A percentile compares a stretch with the other conserved stretches of the same genome.
Conservation (phyloP, 2,329 filamentous ascomycete genomes). For the Ascosphaera pollenicola region DNA sequence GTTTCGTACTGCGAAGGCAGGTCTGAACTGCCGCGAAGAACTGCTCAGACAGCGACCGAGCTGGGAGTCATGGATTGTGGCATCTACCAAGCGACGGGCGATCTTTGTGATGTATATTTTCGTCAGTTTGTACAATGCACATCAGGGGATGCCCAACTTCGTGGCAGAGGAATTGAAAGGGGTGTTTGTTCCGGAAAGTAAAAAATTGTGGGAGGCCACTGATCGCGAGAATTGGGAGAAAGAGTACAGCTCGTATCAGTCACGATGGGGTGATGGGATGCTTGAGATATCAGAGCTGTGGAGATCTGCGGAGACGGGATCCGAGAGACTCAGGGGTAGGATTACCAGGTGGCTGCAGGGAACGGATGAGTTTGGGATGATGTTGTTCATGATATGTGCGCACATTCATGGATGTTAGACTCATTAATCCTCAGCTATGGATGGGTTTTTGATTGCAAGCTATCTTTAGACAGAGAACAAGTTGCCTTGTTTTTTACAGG, state of each 20-base stretch:
- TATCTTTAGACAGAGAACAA: too few relatives aligned
- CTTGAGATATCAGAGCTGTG: slow-evolving; percentile 31
- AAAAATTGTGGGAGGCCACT: slow-evolving; percentile 22
- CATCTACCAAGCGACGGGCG: slow-evolving; percentile 30
- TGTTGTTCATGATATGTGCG: slow-evolving; percentile 24
- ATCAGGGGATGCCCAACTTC: slow-evolving; percentile 24
- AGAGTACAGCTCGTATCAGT: slow-evolving; percentile 22
- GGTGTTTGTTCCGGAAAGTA: slow-evolving; percentile 21
- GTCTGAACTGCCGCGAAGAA: slow-evolving; percentile 25
- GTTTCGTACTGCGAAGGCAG: slow-evolving; percentile 16
- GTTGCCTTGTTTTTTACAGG: too few relatives aligned
- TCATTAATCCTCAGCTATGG: not conserved
- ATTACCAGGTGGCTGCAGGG: slow-evolving; percentile 29
- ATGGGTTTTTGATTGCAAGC: too few relatives aligned
- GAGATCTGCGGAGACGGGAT: slow-evolving; percentile 16
- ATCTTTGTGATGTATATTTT: slow-evolving; percentile 32
- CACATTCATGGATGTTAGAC: slow-evolving; percentile 11
- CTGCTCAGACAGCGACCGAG: slow-evolving; percentile 16
- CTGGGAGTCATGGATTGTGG: slow-evolving; percentile 33
- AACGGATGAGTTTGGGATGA: slow-evolving; percentile 31
- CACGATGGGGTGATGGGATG: slow-evolving; percentile 19
- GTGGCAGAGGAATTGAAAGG: slow-evolving; percentile 27
- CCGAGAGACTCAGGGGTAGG: slow-evolving; percentile 14
- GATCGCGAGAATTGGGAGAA: slow-evolving; percentile 20
- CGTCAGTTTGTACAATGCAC: slow-evolving; percentile 25